phyloP scores from a whole-genome alignment of 2,329 filamentous ascomycete species.

The Pseudogymnoascus sp. region DNA sequence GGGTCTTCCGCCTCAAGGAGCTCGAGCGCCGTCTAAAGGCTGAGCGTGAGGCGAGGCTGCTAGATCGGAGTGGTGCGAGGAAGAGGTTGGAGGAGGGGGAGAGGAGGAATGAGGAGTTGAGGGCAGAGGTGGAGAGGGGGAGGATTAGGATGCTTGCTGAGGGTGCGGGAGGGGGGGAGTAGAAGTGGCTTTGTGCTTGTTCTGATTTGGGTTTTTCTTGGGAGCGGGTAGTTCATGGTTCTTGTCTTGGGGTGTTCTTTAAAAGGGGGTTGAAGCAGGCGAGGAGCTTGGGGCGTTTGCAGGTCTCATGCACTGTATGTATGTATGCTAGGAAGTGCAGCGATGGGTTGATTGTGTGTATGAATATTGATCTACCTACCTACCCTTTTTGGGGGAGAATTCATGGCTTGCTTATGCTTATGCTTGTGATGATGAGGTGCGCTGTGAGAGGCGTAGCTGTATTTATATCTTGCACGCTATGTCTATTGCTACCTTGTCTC shows the following conservation, averaged over 20 bases:
- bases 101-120: conserved; percentile 63
- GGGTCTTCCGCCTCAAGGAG: conserved; percentile 79
- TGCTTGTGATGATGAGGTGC: background rate
- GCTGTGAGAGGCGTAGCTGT: too few relatives aligned
- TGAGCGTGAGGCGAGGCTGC: conserved; percentile 75
- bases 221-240: conserved; percentile 31
- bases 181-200: conserved; percentile 37
- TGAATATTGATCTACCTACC: background rate
- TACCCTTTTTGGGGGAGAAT: background rate
- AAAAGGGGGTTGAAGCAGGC: background rate
- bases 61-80: conserved; percentile 77
- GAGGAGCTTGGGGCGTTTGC: background rate
- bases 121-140: conserved; percentile 46
- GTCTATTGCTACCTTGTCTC: too few relatives aligned
- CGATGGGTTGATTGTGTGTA: background rate
- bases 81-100: conserved; percentile 72
- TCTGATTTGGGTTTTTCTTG: conserved; percentile 30
- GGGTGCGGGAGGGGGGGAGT: background rate
- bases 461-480: too few relatives aligned
- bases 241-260: background rate
- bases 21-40: conserved; percentile 82
- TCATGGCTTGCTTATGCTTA: background rate
- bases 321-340: background rate
- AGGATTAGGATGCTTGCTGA: conserved; percentile 16
- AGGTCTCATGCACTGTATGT: background rate